Evolutionary conservation across 805 yeast genomes (phyloP).

Genomic region (Hanseniaspora thailandica): DNA sequence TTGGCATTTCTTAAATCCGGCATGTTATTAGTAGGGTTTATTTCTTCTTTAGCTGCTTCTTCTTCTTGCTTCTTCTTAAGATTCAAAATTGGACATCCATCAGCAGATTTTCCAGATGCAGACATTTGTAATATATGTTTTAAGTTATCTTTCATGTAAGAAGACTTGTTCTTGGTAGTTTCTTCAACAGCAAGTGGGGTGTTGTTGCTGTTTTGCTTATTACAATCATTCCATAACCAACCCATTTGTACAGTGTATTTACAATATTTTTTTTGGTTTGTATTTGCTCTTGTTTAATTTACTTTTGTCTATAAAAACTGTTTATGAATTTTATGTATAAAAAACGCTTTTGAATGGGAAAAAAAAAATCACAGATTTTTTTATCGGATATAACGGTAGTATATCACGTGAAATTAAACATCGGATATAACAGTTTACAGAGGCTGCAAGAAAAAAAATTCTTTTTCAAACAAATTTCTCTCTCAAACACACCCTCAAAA

Average conservation of each 20-base stretch:
- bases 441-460: conserved; percentile 10
- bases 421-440: too few species aligned
- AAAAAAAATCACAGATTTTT: too few species aligned
- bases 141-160: conserved; percentile 30
- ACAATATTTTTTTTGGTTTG: background rate
- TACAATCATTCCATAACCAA: conserved; percentile 70
- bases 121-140: conserved; percentile 14
- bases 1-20: conserved; percentile 53
- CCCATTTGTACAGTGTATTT: conserved; percentile 57
- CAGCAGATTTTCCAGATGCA: conserved; percentile 14
- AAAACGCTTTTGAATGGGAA: too few species aligned
- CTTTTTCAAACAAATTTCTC: too few species aligned
- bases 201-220: conserved; percentile 16
- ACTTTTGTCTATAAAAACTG: background rate
- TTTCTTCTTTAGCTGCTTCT: conserved; percentile 16
- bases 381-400: too few species aligned
- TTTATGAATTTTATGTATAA: too few species aligned
- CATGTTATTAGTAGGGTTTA: conserved; percentile 84
- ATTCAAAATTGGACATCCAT: conserved; percentile 14
- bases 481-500: too few species aligned
- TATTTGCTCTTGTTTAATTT: background rate
- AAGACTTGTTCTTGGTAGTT: conserved; percentile 26
- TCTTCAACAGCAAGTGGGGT: conserved; percentile 1
- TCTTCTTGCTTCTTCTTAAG: background rate
- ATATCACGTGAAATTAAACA: too few species aligned